phyloP scores from a whole-genome alignment of 2,329 filamentous ascomycete genomes.

The Fusarium brevicatenulatum region DNA sequence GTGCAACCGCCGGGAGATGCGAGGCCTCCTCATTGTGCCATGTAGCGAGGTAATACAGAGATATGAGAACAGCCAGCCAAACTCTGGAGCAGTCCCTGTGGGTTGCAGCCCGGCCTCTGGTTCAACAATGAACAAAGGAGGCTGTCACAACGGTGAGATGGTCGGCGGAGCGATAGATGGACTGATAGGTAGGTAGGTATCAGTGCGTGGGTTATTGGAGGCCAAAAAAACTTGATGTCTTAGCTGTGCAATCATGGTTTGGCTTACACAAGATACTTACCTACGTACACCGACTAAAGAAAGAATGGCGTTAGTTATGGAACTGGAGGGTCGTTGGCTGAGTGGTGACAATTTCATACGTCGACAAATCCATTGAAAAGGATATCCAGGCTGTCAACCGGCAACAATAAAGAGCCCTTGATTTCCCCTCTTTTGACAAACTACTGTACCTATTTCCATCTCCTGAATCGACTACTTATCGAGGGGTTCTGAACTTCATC shows the following conservation, averaged over 20 bases:
- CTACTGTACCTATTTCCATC: not conserved
- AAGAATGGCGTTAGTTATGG: slow-evolving; percentile 10
- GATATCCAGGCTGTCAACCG: not conserved
- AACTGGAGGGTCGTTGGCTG: not conserved
- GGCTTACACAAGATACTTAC: slow-evolving; percentile 19
- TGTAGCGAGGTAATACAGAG: slow-evolving; percentile 32
- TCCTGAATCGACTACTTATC: not conserved
- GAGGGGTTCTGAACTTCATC: slow-evolving; percentile 5
- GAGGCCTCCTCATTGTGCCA: slow-evolving; percentile 32
- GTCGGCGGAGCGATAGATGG: slow-evolving; percentile 6
- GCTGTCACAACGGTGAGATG: slow-evolving; percentile 33
- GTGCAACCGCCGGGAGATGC: slow-evolving; percentile 33
- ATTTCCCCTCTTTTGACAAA: not conserved
- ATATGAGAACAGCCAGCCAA: slow-evolving; percentile 22
- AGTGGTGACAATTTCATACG: not conserved
- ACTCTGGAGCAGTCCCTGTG: slow-evolving; percentile 22
- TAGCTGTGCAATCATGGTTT: not conserved
- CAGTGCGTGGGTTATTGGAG: not conserved
- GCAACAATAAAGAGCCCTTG: not conserved
- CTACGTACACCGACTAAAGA: slow-evolving; percentile 6
- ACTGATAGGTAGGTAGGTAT: slow-evolving; percentile 1
- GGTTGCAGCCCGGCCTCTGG: slow-evolving; percentile 29
- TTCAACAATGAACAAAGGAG: slow-evolving; percentile 29
- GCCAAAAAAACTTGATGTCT: not conserved
- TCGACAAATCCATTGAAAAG: not conserved